Base-by-base conservation (phyloP, 331 rosid species). In the Pyrus hybrid region DNA sequence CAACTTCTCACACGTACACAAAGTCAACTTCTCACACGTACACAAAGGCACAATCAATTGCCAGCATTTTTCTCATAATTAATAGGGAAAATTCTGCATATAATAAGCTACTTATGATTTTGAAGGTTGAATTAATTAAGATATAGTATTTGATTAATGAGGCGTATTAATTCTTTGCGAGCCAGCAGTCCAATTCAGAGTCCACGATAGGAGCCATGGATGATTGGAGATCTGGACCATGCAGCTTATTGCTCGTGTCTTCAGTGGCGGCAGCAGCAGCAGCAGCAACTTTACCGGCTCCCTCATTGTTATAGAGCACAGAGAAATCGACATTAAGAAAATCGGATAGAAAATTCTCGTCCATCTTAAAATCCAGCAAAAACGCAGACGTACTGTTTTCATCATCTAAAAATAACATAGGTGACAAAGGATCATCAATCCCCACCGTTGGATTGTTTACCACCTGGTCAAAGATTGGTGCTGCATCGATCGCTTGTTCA, bases 311-410 rank as follows among this genome's bases (percentile, higher is more conserved):
- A 56, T 77, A 22, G 5, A 71, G 43, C 72, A 83, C 76, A 0
- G 87, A 69, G 29, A 77, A 67, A 45, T 89, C 88, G 72, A 81
- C 73, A 57, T 82, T 61, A 8, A 87, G 80, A 7, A 85, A 60
- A 73, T 85, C 90, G 43, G 87, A 76, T 7, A 83, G 79, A 57
- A 79, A 70, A 76, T 74, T 73, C 1, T 65, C 85, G 58, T 86
- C 87, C 77, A 74, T 57, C 69, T 87, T 82, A 68, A 87, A 84
- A n/a, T 85, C 87, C 56, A 10, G 41, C 84, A 85, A 75, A 73
- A 85, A 85, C 75, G 80, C 72, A 65, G 73, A 58, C 2, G 66
- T 67, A 20, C 37, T 60, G 37, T 35, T 60, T 35, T 35, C 35
- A 4, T 58, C 79, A 29, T 78, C 83, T 13, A 56, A 20, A 8